A percentile compares a stretch with the other conserved stretches of the same genome.
phyloP scores from a whole-genome alignment of 176 grass and related monocot genomes.

The Calamus simplicifolius region DNA sequence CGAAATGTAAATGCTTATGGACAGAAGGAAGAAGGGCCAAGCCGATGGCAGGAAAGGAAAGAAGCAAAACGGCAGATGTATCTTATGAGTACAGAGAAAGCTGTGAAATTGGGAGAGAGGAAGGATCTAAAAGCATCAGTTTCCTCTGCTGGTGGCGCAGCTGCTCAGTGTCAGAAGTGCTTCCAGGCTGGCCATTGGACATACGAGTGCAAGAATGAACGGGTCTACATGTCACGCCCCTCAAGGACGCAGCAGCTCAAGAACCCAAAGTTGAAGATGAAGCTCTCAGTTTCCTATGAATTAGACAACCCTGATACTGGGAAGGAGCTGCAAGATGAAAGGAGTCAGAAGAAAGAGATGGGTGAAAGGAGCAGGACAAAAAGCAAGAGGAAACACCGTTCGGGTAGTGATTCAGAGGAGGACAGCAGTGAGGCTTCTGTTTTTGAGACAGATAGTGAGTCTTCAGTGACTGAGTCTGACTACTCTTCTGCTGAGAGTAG shows the following conservation, averaged over 20 bases:
- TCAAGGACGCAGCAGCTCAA: conserved; percentile 61
- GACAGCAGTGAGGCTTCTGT: conserved; percentile 50
- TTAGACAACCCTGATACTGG: conserved; percentile 56
- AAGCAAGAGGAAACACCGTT: conserved; percentile 54
- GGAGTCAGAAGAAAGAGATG: conserved; percentile 25
- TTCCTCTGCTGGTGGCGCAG: conserved; percentile 22
- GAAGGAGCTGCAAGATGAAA: conserved; percentile 39
- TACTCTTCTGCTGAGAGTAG: conserved; percentile 54
- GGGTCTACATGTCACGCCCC: conserved; percentile 52
- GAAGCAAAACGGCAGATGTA: conserved; percentile 87
- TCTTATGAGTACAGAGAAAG: conserved; percentile 74
- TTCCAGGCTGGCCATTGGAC: conserved; percentile 76
- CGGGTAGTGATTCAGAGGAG: conserved; percentile 37
- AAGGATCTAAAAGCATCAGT: conserved; percentile 37
- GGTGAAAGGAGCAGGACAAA: conserved; percentile 30
- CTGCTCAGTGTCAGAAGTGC: conserved; percentile 69
- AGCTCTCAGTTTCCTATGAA: conserved; percentile 31
- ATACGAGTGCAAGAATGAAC: conserved; percentile 75
- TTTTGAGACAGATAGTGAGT: conserved; percentile 54
- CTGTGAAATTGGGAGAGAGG: conserved; percentile 59
- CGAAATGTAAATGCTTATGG: conserved; percentile 78
- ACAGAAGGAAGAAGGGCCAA: conserved; percentile 82
- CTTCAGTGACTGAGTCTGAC: conserved; percentile 31
- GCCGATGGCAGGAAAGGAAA: conserved; percentile 68
- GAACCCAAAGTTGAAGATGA: conserved; percentile 57